Conservation (phyloP, 1,284 basidiomycete genomes). For the Fomitopsis betulina region DNA sequence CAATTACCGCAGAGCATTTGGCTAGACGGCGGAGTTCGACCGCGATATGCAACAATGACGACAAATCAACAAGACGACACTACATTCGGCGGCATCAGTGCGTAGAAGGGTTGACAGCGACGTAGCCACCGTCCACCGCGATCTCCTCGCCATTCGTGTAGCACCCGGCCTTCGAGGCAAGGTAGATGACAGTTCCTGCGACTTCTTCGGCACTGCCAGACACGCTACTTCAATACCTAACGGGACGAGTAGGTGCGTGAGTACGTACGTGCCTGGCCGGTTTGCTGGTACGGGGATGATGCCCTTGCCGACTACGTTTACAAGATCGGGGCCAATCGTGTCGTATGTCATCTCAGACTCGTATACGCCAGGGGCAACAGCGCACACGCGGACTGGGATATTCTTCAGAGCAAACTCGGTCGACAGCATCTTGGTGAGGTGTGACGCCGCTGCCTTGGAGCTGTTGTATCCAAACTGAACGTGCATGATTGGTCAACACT, state of each 20-base stretch:
- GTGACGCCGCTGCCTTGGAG: constrained; percentile 70
- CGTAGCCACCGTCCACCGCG: constrained; percentile 67
- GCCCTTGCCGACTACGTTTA: constrained; percentile 43
- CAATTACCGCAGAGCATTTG: constrained; percentile 59
- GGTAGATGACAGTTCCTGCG: constrained; percentile 69
- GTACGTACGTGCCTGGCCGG: constrained; percentile 62
- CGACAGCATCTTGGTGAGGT: constrained; percentile 69
- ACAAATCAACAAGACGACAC: too few species aligned
- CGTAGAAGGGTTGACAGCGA: constrained; percentile 63
- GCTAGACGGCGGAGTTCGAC: constrained; percentile 24
- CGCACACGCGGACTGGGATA: constrained; percentile 66
- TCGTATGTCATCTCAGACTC: constrained; percentile 72
- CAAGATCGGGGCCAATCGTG: constrained; percentile 36
- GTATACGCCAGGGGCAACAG: constrained; percentile 71
- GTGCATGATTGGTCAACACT: not conserved
- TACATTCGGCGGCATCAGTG: not conserved
- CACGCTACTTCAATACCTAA: not conserved
- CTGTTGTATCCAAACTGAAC: constrained; percentile 74
- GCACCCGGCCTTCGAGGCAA: constrained; percentile 63
- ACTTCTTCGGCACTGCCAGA: constrained; percentile 56
- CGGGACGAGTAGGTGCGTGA: not conserved
- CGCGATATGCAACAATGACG: too few species aligned
- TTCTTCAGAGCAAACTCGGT: constrained; percentile 69
- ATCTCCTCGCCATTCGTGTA: constrained; percentile 76
- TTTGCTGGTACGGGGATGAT: constrained; percentile 54